Base-by-base conservation (phyloP, 2,329 filamentous ascomycete species). In the Xylaria sp. region DNA sequence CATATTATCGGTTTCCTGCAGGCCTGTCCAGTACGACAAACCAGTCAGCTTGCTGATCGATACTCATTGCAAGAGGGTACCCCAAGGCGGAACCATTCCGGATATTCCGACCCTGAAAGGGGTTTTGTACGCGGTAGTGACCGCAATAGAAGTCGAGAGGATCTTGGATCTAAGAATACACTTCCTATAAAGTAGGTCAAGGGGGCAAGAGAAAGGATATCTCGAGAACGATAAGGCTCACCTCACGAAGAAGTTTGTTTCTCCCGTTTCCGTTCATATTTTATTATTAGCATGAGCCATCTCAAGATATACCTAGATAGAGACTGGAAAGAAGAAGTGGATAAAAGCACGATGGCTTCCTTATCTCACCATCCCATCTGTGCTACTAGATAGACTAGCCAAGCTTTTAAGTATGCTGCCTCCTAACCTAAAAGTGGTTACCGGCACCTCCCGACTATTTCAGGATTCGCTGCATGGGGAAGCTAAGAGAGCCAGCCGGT, bases 321-420 rank as follows among this genome's bases (percentile, higher is more conserved):
- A 13, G 20, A 43, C 10, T 28, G 18, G 12, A 45, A 18, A 18
- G 39, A 48, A 18, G 32, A 32, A 56, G 60, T 46, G 48, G 59
- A 55, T 45, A 48, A 28, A 63, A 48, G 28, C 12, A 34, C 32
- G 30, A 48, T 20, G 48, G 39, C 50, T 53, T 53, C 39, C 43
- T 63, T 65, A 61, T 65, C 66, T 60, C 39, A 34, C 30, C 50
- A 56, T n/a, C 34, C 34, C 25, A 9, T 20, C 32, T 8, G 56
- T 53, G 34, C 34, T 57, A 52, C 53, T 41, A 45, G 15, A 41
- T 39, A 39, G 36, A 39, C 36, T 39, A 39, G 60, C 60, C 28
- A 67, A 67, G 60, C 56, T 67, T 60, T 60, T 45, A n/a, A n/a
- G n/a, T n/a, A 36, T 41, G 58, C n/a, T 56, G 60, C 60, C 18